Evolutionary conservation across 1,284 basidiomycete genomes (phyloP), one percentile per base, ranked within the genome.

Genomic region (Takashimella koratensis): DNA sequence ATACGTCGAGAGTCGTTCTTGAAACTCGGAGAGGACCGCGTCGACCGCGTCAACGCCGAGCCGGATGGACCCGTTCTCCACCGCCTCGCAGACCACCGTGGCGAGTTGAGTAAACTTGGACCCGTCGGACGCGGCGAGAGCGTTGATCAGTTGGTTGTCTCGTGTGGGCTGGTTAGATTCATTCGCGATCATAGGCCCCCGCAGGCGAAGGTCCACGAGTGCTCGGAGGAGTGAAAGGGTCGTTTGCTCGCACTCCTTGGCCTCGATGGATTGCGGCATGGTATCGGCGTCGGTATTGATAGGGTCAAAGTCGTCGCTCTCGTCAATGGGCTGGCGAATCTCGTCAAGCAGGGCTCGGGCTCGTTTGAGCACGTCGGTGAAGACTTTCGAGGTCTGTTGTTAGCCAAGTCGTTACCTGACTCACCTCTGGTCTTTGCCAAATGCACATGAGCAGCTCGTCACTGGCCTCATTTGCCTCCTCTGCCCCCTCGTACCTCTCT

Each of bases 251-350:
- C 64, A 63, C 42, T 69, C 67, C 13, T 62, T 49, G 0, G 67
- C 62, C 48, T 72, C 67, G 44, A 63, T 56, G 2, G 72, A 67
- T 46, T 66, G 43, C 8, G 64, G 53, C 65, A 70, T 64, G 23
- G 60, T 50, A 42, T 72, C 62, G 39, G 61, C 65, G 68, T 75
- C 67, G 0, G 76, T 74, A 13, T 78, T 81, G 54, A 85, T 81
- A 1, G 83, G 80, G 1, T 76, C 84, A 70, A 90, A 89, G 43
- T 81, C 86, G 65, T 88, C 87, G 22, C 80, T 79, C 46, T 83
- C 82, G 5, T 2, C 23, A 16, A 8, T 36, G 8, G 30, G 30
- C 16, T 36, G 30, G 8, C 16, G 8, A 16, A 36, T 36, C 30
- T 36, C 30, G 16, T 36, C 30, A 16, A 36, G 30, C 8, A 36